Conservation (phyloP, 2,329 filamentous ascomycete genomes). For the Fusarium mangiferae region DNA sequence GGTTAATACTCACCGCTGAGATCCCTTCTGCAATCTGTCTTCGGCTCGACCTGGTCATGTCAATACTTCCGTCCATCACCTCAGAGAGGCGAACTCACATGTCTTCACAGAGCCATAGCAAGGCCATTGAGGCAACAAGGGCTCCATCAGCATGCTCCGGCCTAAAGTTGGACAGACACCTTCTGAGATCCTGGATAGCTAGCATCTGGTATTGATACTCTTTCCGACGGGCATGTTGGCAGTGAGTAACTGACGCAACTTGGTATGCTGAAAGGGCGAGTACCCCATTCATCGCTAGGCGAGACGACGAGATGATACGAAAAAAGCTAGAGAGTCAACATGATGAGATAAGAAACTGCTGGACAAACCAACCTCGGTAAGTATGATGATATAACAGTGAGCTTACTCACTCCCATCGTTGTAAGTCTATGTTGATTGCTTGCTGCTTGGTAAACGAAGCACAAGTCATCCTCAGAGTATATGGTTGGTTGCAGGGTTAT, state of each 20-base stretch:
- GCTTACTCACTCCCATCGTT: constrained; percentile 14
- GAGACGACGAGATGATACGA: constrained; percentile 11
- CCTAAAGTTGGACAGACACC: constrained; percentile 10
- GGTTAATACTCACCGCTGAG: not conserved
- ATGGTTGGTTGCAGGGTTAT: constrained; percentile 23
- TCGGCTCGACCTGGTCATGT: constrained; percentile 4
- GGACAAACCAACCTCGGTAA: constrained; percentile 12
- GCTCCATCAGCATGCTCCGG: constrained; percentile 18
- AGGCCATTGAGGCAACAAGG: constrained; percentile 20
- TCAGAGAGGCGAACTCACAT: not conserved
- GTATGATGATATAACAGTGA: constrained; percentile 22
- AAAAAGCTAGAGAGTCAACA: constrained; percentile 18
- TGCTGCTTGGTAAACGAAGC: constrained; percentile 27
- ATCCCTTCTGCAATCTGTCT: constrained; percentile 22
- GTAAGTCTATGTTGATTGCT: constrained; percentile 22
- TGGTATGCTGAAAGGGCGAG: constrained; percentile 24
- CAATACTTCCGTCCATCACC: not conserved
- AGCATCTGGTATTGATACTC: constrained; percentile 31
- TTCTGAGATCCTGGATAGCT: constrained; percentile 18
- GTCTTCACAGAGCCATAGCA: constrained; percentile 26
- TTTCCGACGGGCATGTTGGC: constrained; percentile 21
- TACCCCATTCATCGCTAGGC: constrained; percentile 23
- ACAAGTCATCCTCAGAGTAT: constrained; percentile 28
- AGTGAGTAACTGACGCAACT: constrained; percentile 18
- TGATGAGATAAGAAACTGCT: not conserved